phyloP scores from a whole-genome alignment of 352 stramenopile genomes.

The Thalassiosira sp. region DNA sequence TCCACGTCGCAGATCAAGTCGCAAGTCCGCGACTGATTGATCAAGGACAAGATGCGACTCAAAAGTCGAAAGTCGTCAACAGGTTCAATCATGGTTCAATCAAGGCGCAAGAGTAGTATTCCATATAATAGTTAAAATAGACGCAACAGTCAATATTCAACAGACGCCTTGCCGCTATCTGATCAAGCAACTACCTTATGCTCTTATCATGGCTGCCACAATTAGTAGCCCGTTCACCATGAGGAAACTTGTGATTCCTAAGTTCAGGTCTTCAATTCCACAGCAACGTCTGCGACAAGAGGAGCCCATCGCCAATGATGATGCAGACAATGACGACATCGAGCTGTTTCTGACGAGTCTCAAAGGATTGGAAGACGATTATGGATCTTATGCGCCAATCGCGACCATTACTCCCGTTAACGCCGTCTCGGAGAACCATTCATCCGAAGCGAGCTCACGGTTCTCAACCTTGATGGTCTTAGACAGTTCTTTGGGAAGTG shows the following conservation, averaged over 20 bases:
- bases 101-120: no score
- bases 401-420: not conserved
- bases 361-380: conserved; percentile 5
- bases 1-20: no score
- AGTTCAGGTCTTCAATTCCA: not conserved
- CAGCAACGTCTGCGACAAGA: conserved; percentile 1
- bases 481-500: not conserved
- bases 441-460: not conserved
- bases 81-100: no score
- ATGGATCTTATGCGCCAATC: conserved; percentile 7
- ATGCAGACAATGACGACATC: not conserved
- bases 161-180: no score
- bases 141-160: no score
- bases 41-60: no score
- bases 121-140: no score
- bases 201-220: not conserved
- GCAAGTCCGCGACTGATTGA: no score
- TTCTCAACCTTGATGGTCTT: not conserved
- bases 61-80: no score
- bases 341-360: not conserved
- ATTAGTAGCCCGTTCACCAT: not conserved
- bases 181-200: no score
- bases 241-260: not conserved
- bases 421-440: not conserved
- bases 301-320: not conserved